phyloP scores from a whole-genome alignment of 345 rosid species.

The Acer yangbiense region DNA sequence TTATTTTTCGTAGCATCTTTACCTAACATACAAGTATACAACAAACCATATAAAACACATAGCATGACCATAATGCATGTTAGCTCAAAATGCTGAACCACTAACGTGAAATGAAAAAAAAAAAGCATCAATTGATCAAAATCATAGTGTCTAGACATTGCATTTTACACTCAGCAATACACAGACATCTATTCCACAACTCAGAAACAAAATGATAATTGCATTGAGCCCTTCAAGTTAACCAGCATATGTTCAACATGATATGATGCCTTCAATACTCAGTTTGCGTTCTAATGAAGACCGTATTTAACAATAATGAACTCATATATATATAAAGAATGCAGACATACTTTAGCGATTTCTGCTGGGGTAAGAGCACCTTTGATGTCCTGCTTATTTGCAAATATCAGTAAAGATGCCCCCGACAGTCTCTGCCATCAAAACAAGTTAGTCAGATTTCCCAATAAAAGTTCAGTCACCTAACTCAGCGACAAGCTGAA shows the following conservation, averaged over 20 bases:
- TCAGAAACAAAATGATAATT: background rate
- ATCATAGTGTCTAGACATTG: background rate
- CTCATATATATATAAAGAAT: background rate
- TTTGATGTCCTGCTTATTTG: constrained; percentile 91
- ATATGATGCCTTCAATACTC: background rate
- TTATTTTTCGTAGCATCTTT: background rate
- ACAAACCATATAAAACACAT: background rate
- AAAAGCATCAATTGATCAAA: background rate
- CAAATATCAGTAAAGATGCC: constrained; percentile 82
- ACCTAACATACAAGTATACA: background rate
- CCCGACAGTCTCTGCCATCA: constrained; percentile 79
- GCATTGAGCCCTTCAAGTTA: background rate
- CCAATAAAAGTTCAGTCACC: background rate
- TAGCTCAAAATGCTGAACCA: constrained; percentile 1
- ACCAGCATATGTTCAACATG: background rate
- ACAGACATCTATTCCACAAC: background rate
- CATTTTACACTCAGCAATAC: background rate
- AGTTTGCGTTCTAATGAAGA: background rate
- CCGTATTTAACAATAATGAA: background rate
- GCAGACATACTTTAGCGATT: constrained; percentile 68
- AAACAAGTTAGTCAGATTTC: constrained; percentile 8
- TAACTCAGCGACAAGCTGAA: background rate
- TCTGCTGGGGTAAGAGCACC: constrained; percentile 85
- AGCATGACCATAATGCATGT: background rate
- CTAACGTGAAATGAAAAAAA: background rate